These are phyloP conservation scores for Cutaneotrichosporon cyanovorans DNA, from an alignment of 1,284 basidiomycete species.

Conservation along the genomic window DNA sequence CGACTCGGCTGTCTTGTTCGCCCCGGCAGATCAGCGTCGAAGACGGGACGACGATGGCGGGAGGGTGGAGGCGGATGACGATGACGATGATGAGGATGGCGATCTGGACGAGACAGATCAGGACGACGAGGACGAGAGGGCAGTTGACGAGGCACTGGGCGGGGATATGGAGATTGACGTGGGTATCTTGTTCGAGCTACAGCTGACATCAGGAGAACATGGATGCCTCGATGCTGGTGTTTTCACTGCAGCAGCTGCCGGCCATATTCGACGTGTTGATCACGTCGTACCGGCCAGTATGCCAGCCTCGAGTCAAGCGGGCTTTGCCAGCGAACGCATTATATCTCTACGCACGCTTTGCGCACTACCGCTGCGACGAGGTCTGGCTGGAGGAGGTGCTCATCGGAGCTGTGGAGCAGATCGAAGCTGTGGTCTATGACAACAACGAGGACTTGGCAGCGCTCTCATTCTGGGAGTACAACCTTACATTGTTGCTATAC, in stretches of 20 bases:
- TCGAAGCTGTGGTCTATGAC: constrained; percentile 83
- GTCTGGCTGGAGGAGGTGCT: constrained; percentile 87
- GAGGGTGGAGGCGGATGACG: background rate
- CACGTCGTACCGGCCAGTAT: constrained; percentile 55
- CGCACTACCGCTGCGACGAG: constrained; percentile 73
- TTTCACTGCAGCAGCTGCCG: constrained; percentile 67
- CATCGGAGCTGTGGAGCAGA: constrained; percentile 78
- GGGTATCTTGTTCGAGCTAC: constrained; percentile 6
- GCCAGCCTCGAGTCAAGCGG: constrained; percentile 53
- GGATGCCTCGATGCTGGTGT: constrained; percentile 77
- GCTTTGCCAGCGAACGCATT: constrained; percentile 72
- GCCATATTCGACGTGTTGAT: constrained; percentile 73
- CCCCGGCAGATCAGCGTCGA: constrained; percentile 27
- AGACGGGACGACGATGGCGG: background rate
- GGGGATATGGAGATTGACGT: background rate
- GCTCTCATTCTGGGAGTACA: constrained; percentile 91
- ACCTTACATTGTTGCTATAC: constrained; percentile 80
- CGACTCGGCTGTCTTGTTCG: constrained; percentile 25
- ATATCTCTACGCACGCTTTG: constrained; percentile 79
- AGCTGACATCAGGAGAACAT: constrained; percentile 41
- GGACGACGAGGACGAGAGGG: constrained; percentile 32
- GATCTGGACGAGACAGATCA: constrained; percentile 49
- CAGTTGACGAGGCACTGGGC: constrained; percentile 2
- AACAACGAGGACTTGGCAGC: constrained; percentile 75
- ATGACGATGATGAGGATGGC: constrained; percentile 13